Evolutionary conservation across 139 green algal species (phyloP), one percentile per base, ranked within the genome.

Genomic region (Spirogloea muscicola): DNA sequence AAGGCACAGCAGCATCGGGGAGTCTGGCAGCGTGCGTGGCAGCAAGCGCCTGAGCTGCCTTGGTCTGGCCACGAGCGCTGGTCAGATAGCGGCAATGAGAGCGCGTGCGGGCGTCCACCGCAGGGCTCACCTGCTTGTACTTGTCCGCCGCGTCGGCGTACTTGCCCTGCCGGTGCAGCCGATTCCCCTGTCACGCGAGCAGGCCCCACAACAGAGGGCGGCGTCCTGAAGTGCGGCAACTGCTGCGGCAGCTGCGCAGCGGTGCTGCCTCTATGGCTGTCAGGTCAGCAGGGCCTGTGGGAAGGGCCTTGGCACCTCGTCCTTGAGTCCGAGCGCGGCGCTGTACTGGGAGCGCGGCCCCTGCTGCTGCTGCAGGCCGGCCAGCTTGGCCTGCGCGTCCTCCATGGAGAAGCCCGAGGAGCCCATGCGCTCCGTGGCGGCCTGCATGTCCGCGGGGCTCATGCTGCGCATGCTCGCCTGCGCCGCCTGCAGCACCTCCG

Each of bases 91-190:
- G 44, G 16, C 10, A 52, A 52, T 25, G 44, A 16, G 44, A n/a
- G n/a, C n/a, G n/a, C n/a, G n/a, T n/a, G n/a, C n/a, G n/a, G n/a
- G n/a, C n/a, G n/a, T n/a, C n/a, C n/a, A n/a, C n/a, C n/a, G n/a
- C n/a, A n/a, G n/a, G 13, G 16, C 57, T 16, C 13, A 79, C 71
- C 40, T 38, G 25, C 39, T 57, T 36, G 31, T 79, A 79, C 63
- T 79, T 79, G 16, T 77, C 63, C 25, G 36, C 71, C 25, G 71
- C 71, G 29, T 79, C 71, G 6, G 21, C 43, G 63, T 79, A 79
- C 13, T 77, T 77, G 4, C 71, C 71, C 29, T 39, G 38, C 38
- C 63, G 36, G 16, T 79, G 71, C 13, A 79, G 9, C 1, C 65
- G 43, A 33, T 79, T 79, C 3, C 71, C 71, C 71, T 79, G 71